Conservation (phyloP, 2,329 filamentous ascomycete genomes). For the Tolypocladium endophyticum region DNA sequence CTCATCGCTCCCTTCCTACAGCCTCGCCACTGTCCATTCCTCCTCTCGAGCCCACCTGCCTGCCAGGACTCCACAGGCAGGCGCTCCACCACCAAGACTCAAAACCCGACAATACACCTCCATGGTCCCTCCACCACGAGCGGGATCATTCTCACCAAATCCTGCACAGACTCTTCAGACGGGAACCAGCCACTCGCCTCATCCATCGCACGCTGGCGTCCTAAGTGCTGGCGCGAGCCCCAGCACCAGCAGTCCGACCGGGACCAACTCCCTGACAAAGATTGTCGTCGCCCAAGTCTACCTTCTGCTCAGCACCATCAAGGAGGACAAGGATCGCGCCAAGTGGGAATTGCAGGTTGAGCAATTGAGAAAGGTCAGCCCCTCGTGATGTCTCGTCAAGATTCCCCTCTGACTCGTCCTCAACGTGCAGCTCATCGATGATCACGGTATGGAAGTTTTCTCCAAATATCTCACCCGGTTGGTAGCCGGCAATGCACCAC, state of each 20-base stretch:
- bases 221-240: slow-evolving; percentile 51
- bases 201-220: slow-evolving; percentile 45
- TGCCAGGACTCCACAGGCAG: slow-evolving; percentile 25
- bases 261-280: slow-evolving; percentile 65
- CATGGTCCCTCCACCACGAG: slow-evolving; percentile 51
- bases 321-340: slow-evolving; percentile 78
- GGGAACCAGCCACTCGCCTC: slow-evolving; percentile 43
- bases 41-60: slow-evolving; percentile 18
- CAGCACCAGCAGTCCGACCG: slow-evolving; percentile 52
- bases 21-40: slow-evolving; percentile 13
- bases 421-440: slow-evolving; percentile 68
- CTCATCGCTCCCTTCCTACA: slow-evolving; percentile 14
- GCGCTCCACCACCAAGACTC: slow-evolving; percentile 20
- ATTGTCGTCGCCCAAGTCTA: slow-evolving; percentile 94
- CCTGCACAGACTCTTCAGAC: slow-evolving; percentile 47
- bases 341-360: slow-evolving; percentile 92
- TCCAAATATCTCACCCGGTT: slow-evolving; percentile 91
- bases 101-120: slow-evolving; percentile 27
- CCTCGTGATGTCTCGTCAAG: background rate
- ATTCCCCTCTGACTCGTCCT: slow-evolving; percentile 8
- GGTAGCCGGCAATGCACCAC: slow-evolving; percentile 78
- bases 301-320: slow-evolving; percentile 85
- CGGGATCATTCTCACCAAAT: slow-evolving; percentile 55
- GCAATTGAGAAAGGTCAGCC: slow-evolving; percentile 77
- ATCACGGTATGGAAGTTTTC: slow-evolving; percentile 98